A percentile compares a stretch with the other conserved stretches of the same genome.
These are phyloP conservation scores for Phragmites australis DNA, from an alignment of 176 grass and related monocot genomes.

Conservation along the genomic window DNA sequence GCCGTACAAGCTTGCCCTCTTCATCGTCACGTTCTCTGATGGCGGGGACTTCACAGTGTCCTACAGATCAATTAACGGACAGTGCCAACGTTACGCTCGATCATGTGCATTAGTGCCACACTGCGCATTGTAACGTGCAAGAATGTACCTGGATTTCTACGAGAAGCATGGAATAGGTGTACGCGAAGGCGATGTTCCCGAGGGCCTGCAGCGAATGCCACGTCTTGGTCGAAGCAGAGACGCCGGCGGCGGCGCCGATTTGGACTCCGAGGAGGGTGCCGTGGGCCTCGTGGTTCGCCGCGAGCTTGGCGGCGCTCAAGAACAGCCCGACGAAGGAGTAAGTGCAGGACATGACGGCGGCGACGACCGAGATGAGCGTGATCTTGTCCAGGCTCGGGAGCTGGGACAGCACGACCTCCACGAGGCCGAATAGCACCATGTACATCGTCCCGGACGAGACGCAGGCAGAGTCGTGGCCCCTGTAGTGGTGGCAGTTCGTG, in stretches of 20 bases:
- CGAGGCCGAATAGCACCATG: constrained; percentile 74
- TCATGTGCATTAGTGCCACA: background rate
- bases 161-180: constrained; percentile 95
- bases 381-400: constrained; percentile 87
- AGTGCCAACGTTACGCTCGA: background rate
- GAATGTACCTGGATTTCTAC: constrained; percentile 78
- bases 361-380: constrained; percentile 71
- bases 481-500: constrained; percentile 66
- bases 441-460: constrained; percentile 73
- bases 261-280: constrained; percentile 73
- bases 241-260: constrained; percentile 45
- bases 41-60: constrained; percentile 86
- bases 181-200: constrained; percentile 91
- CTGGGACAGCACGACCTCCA: constrained; percentile 76
- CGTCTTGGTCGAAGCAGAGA: constrained; percentile 64
- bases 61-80: constrained; percentile 12
- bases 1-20: constrained; percentile 81
- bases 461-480: constrained; percentile 60
- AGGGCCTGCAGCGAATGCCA: constrained; percentile 89
- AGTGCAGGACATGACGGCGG: constrained; percentile 87
- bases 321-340: constrained; percentile 73
- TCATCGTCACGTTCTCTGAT: constrained; percentile 95
- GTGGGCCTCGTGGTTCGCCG: constrained; percentile 44
- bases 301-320: constrained; percentile 66
- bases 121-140: background rate